Conservation (phyloP, 2,329 filamentous ascomycete species). For the Alternaria atra region DNA sequence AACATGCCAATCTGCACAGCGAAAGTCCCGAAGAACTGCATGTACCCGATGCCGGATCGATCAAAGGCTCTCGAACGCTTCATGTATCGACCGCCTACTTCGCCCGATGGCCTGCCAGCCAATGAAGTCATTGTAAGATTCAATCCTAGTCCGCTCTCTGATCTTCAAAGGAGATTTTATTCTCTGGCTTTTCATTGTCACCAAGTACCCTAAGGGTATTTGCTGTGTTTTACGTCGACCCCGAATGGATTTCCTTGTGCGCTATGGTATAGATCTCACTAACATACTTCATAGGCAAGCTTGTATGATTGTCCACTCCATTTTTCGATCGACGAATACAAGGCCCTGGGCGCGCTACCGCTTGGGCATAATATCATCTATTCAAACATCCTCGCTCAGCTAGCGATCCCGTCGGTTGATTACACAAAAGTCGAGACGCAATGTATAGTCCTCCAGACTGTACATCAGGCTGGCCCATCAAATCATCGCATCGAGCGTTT, state of each 20-base stretch:
- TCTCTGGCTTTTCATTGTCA: neutral
- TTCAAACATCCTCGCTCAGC: conserved; percentile 14
- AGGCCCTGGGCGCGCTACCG: conserved; percentile 60
- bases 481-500: conserved; percentile 34
- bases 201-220: neutral
- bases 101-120: conserved; percentile 43
- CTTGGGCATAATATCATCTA: conserved; percentile 54
- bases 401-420: conserved; percentile 50
- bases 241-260: neutral
- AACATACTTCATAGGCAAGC: conserved; percentile 9
- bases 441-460: conserved; percentile 60
- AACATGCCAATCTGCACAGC: conserved; percentile 18
- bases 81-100: conserved; percentile 45
- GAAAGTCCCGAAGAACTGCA: conserved; percentile 46
- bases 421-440: conserved; percentile 60
- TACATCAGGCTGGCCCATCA: conserved; percentile 58
- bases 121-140: conserved; percentile 63
- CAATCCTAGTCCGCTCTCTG: conserved; percentile 40
- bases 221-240: neutral
- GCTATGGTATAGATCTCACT: neutral
- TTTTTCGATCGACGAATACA: conserved; percentile 64
- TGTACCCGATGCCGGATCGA: conserved; percentile 50
- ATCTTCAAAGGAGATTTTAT: neutral
- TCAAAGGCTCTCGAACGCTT: conserved; percentile 53
- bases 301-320: conserved; percentile 55